phyloP scores from a whole-genome alignment of 768 basidiomycete species.

The Grammothele lineata region DNA sequence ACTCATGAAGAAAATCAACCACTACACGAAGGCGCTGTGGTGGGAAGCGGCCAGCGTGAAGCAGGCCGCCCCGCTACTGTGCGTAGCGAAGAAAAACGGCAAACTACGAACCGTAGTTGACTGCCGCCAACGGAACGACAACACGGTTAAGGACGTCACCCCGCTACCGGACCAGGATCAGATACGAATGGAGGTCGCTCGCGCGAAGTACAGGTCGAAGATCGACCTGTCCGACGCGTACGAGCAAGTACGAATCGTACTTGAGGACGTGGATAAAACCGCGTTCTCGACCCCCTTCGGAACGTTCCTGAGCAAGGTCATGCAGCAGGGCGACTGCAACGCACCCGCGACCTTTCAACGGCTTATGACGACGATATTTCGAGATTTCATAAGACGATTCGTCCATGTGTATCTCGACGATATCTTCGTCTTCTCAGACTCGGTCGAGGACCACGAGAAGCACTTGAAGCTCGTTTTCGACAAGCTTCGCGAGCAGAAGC shows the following conservation, averaged over 20 bases:
- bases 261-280: slow-evolving; percentile 27
- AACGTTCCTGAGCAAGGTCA: slow-evolving; percentile 31
- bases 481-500: slow-evolving; percentile 19
- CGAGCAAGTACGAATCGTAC: slow-evolving; percentile 35
- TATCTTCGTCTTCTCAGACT: slow-evolving; percentile 35
- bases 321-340: slow-evolving; percentile 45
- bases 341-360: slow-evolving; percentile 42
- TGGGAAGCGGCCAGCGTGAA: slow-evolving; percentile 22
- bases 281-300: slow-evolving; percentile 36
- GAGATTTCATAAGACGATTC: slow-evolving; percentile 32
- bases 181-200: slow-evolving; percentile 31
- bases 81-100: slow-evolving; percentile 30
- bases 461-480: slow-evolving; percentile 32
- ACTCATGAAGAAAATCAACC: slow-evolving; percentile 13
- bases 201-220: slow-evolving; percentile 31
- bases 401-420: slow-evolving; percentile 44
- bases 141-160: slow-evolving; percentile 36
- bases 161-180: slow-evolving; percentile 40
- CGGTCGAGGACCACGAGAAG: slow-evolving; percentile 34
- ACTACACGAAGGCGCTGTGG: slow-evolving; percentile 31
- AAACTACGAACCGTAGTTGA: slow-evolving; percentile 34
- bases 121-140: slow-evolving; percentile 33
- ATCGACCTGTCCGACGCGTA: slow-evolving; percentile 40
- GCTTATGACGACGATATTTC: slow-evolving; percentile 39
- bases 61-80: slow-evolving; percentile 31